Base-by-base conservation (phyloP, 257 asterid genomes). In the Jacaranda mimosifolia region DNA sequence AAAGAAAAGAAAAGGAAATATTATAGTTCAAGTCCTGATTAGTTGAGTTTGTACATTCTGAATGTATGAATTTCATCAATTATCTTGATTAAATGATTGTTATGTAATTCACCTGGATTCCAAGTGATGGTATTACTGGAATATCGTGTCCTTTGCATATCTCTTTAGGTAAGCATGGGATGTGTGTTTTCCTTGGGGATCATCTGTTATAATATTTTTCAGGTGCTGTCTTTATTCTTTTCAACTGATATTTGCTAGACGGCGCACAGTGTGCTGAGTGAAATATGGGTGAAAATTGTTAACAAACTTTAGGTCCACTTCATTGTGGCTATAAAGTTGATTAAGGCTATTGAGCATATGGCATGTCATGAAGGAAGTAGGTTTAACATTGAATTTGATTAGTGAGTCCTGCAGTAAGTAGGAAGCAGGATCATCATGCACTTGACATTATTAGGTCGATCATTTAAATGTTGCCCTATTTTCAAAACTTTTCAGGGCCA, bases 341-440 rank as follows among this genome's bases (percentile, higher is more conserved):
- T 69, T 9, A 38, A 60, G 45, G 52, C 49, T 48, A 52, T 57
- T 52, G 59, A 77, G 57, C 66, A 35, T 62, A 58, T 53, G 74
- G 45, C 55, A 43, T 43, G 48, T 45, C 53, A 57, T 13, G 57
- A 26, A 19, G 42, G 38, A 17, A 40, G 64, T 63, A 53, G 74
- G 57, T 51, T 49, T 66, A 18, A 46, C 7, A 64, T 38, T 64
- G 58, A 48, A 64, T 49, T 74, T 63, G 59, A 75, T 5, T 4
- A 38, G 35, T 63, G 45, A 35, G 46, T 57, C 39, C 19, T 36
- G 45, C 74, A 52, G 43, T 68, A 19, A 65, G 67, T 55, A 21
- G 32, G 60, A 55, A 70, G 81, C 64, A 59, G 75, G 76, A 66
- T 76, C 38, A 74, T 74, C 70, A 63, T 75, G 67, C 79, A 51